Evolutionary conservation across 208 protist genomes (phyloP).

Genomic region (Trypanosoma theileri): DNA sequence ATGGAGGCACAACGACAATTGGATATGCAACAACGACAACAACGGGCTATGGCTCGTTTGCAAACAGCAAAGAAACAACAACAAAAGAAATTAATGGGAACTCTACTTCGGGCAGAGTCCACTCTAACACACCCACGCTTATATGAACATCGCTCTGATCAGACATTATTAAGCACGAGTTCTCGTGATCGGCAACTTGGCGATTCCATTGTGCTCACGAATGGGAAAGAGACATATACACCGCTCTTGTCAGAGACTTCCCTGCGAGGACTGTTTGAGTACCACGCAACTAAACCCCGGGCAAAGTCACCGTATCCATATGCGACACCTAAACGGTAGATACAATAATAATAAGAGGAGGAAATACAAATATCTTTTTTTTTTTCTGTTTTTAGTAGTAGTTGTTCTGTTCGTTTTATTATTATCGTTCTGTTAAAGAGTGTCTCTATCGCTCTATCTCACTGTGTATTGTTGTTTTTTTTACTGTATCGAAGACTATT

Average conservation of each 20-base stretch:
- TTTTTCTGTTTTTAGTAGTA: not conserved
- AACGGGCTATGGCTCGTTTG: conserved; percentile 10
- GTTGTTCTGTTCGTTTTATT: too few species aligned
- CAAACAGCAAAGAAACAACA: conserved; percentile 8
- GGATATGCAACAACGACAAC: conserved; percentile 20
- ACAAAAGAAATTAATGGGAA: not conserved
- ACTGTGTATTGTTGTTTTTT: not conserved
- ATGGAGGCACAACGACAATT: conserved; percentile 13
- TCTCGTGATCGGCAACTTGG: not conserved
- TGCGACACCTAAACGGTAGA: not conserved
- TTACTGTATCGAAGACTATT: not conserved
- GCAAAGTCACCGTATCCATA: conserved; percentile 24
- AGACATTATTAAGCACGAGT: not conserved
- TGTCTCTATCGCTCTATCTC: too few species aligned
- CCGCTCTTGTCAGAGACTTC: conserved; percentile 22
- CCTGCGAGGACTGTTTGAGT: conserved; percentile 18
- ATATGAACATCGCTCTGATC: conserved; percentile 18
- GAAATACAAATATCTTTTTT: not conserved
- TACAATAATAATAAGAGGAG: not conserved
- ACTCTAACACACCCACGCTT: conserved; percentile 5
- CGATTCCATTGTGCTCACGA: conserved; percentile 3
- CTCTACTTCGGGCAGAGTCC: conserved; percentile 6
- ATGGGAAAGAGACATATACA: conserved; percentile 18
- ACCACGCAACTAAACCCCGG: conserved; percentile 18
- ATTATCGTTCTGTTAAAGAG: too few species aligned